Base-by-base conservation (phyloP, 2,329 filamentous ascomycete genomes). In the Beauveria sp. region DNA sequence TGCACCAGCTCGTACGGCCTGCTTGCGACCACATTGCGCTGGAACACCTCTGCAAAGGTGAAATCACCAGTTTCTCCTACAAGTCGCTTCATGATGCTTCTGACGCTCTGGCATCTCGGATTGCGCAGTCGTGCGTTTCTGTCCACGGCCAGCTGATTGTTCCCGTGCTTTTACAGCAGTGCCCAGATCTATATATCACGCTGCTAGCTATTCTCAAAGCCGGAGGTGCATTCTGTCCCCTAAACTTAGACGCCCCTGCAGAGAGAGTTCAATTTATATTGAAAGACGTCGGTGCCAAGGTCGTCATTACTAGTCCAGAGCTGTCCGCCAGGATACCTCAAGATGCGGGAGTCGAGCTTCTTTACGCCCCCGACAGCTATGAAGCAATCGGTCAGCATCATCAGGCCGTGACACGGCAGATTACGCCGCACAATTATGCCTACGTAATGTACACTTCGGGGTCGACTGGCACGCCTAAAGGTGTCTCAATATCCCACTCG, bases 371-470 rank as follows among this genome's bases (percentile, higher is more conserved):
- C 45, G 66, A 72, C 10, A 58, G 57, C 24, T 14, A 49, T 42
- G 16, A 20, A 14, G 24, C 40, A 14, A 38, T 16, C 10, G 40
- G 45, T 26, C 24, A n/a, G 9, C 18, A 42, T 28, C 12, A 45
- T 12, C 24, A 26, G 14, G 43, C 51, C 20, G 24, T 42, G 3
- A 26, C 34, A 10, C 66, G 67, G 62, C 54, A 52, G 24, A 64
- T 68, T n/a, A 56, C 46, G 1, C 68, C 74, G 1, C 68, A 75
- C 1, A 75, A 81, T 63, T 72, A 93, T 26, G 91, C 93, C 26
- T 97, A 97, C 76, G 84, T 96, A 63, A 92, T 96, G 86, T 97
- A 96, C 72, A 96, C 93, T 1, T 96, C 91, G 51, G 92, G 92
- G 3, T 96, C 91, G 5, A 96, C 92, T 0, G 93, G 93, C 14